Conservation (phyloP, 2,329 filamentous ascomycete species). For the Ophiostoma piceae region DNA sequence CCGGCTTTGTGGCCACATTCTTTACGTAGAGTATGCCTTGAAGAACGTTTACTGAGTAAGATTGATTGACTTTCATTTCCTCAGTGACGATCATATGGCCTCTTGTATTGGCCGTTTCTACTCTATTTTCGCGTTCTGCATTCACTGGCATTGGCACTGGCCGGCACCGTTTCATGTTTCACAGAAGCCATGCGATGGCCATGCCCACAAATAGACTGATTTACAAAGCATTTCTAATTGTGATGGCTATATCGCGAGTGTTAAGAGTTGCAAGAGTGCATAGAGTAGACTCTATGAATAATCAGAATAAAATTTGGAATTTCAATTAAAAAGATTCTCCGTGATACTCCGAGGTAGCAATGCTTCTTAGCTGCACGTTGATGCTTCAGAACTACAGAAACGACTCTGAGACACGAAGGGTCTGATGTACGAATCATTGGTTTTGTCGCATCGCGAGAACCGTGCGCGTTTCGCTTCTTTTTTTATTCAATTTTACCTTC, state of each 20-base stretch:
- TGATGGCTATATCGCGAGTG: neutral
- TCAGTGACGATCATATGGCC: neutral
- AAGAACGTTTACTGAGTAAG: neutral
- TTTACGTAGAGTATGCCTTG: neutral
- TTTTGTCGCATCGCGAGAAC: conserved; percentile 9
- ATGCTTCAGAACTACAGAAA: conserved; percentile 10
- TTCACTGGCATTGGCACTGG: neutral
- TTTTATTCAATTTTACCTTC: neutral
- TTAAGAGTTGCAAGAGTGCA: neutral
- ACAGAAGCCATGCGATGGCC: neutral
- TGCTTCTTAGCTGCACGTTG: neutral
- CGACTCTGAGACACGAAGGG: conserved; percentile 4
- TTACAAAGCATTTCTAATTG: neutral
- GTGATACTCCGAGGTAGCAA: neutral
- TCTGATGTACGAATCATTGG: conserved; percentile 3
- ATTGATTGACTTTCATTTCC: neutral
- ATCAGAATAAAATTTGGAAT: too few relatives aligned
- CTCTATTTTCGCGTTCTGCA: too few relatives aligned
- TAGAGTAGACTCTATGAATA: too few relatives aligned
- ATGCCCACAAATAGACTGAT: neutral
- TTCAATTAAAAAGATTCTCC: neutral
- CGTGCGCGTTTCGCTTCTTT: conserved; percentile 7
- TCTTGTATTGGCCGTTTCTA: neutral
- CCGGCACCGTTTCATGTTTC: conserved; percentile 2
- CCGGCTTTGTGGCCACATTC: neutral